Evolutionary conservation across 2,329 filamentous ascomycete genomes (phyloP).

Genomic region (Phialophora verrucosa): DNA sequence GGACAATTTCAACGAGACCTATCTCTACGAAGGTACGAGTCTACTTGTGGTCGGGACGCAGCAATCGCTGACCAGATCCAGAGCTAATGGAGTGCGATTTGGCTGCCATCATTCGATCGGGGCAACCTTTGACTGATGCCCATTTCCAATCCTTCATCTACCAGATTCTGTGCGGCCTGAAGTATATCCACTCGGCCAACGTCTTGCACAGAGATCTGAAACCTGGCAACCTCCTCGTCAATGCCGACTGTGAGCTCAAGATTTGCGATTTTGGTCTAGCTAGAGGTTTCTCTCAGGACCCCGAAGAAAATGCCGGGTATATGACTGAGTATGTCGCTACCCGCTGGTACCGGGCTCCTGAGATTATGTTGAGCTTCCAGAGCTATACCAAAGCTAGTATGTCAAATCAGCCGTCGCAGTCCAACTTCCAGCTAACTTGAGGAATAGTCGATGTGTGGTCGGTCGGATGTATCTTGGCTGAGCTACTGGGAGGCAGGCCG

Average conservation of each 20-base stretch:
- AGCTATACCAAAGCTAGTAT: constrained; percentile 99
- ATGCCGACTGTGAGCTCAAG: constrained; percentile 98
- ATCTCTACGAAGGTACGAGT: constrained; percentile 88
- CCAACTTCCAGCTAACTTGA: constrained; percentile 15
- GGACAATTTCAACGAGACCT: constrained; percentile 98
- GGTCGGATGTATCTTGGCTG: constrained; percentile 94
- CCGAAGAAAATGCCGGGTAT: constrained; percentile 97
- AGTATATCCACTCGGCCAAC: constrained; percentile 99
- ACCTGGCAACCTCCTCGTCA: constrained; percentile 94
- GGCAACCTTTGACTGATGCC: constrained; percentile 94
- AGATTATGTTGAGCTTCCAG: constrained; percentile 99
- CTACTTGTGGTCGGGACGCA: background rate
- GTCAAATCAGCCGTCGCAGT: constrained; percentile 52
- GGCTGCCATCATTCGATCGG: constrained; percentile 95
- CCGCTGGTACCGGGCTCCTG: constrained; percentile 96
- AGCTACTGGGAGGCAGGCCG: constrained; percentile 90
- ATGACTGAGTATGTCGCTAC: constrained; percentile 99
- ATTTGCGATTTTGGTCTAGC: constrained; percentile 98
- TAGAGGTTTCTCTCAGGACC: constrained; percentile 94
- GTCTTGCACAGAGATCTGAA: constrained; percentile 97
- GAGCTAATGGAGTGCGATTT: constrained; percentile 99
- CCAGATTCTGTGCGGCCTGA: constrained; percentile 97
- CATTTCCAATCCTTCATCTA: constrained; percentile 99
- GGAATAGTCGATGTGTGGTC: constrained; percentile 94
- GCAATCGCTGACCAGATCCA: constrained; percentile 48